phyloP scores from a whole-genome alignment of 257 asterid species.

The Plantago ovata region DNA sequence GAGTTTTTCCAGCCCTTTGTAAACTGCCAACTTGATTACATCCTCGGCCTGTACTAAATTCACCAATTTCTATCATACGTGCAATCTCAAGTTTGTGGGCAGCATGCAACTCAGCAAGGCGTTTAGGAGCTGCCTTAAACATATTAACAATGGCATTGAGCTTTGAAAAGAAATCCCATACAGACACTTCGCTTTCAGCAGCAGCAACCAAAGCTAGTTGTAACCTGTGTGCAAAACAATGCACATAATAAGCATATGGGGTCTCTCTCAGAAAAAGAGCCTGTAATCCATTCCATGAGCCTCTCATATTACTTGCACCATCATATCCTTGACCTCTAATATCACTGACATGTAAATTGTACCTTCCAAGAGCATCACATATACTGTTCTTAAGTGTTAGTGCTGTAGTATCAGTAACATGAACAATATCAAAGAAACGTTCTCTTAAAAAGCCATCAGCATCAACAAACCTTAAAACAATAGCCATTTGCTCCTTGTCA shows the following conservation, averaged over 20 bases:
- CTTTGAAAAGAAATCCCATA: not conserved
- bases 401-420: not conserved
- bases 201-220: not conserved
- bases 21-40: conserved; percentile 7
- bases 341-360: not conserved
- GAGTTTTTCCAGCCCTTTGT: not conserved
- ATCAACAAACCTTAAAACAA: not conserved
- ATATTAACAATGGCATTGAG: not conserved
- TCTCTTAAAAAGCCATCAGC: not conserved
- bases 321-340: conserved; percentile 4
- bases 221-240: not conserved
- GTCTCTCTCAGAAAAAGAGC: not conserved
- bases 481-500: not conserved
- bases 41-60: not conserved
- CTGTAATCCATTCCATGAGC: conserved; percentile 1
- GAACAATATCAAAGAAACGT: not conserved
- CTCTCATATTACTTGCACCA: conserved; percentile 5
- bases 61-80: conserved; percentile 3
- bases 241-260: not conserved
- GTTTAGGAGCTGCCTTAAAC: not conserved
- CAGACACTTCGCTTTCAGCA: not conserved
- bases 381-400: not conserved
- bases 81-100: not conserved
- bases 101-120: not conserved
- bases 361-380: not conserved